Evolutionary conservation across 73 alveolate species (phyloP), one percentile per base, ranked within the genome.

Genomic region (Loxodes magnus): DNA sequence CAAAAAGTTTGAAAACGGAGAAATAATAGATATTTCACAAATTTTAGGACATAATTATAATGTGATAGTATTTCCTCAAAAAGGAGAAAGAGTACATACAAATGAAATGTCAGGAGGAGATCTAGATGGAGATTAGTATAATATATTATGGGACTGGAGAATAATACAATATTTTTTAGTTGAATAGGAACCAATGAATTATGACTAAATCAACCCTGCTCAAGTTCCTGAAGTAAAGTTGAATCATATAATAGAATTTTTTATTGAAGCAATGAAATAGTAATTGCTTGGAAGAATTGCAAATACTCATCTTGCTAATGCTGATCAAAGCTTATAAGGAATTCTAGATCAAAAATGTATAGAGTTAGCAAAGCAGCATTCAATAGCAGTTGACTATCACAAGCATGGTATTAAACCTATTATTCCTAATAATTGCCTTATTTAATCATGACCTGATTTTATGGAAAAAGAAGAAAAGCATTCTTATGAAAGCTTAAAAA

Each of bases 21-120:
- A 53, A 5, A 42, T 56, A 27, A n/a, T n/a, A n/a, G n/a, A n/a
- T n/a, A n/a, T n/a, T 35, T 27, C 23, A 41, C 70, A 64, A 30
- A 51, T 60, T n/a, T 71, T 88, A 51, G 59, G 51, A 6, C 88
- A 90, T 35, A 56, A 70, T 55, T 41, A 44, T 9, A 91, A 87
- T 51, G 96, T 85, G 5, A 71, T 87, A 2, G 94, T 88, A 3
- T 91, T 88, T 63, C 71, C 97, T 36, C 42, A 70, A 12, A 73
- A 86, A 56, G 97, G 94, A 37, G 72, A 50, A 30, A 67, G 94
- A 43, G 94, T 95, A 20, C 84, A 79, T 5, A 84, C 77, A 50
- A 65, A 77, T 55, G 87, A 83, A 62, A 67, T 84, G 50, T 84
- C 94, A 2, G 84, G 92, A 30, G 92, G 94, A 27, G 98, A 86